Percentiles rank a stretch among this genome's conserved stretches.
phyloP scores from a whole-genome alignment of 2,329 filamentous ascomycete species.

The Aspergillus ruber region DNA sequence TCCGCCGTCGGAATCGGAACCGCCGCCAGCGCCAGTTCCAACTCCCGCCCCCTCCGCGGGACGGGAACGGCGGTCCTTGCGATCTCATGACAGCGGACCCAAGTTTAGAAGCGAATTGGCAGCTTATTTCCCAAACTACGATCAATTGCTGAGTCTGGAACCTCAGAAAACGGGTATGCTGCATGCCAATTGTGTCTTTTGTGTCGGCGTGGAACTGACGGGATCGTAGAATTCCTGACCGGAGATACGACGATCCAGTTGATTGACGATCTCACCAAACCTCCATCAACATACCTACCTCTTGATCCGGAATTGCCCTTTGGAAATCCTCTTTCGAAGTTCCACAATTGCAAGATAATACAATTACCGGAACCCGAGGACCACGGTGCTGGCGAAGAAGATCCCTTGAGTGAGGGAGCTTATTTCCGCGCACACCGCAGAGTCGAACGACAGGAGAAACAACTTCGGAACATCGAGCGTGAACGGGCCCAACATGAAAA shows the following conservation, averaged over 20 bases:
- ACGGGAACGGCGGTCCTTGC: conserved; percentile 64
- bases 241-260: conserved; percentile 67
- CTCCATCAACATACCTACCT: conserved; percentile 18
- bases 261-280: conserved; percentile 50
- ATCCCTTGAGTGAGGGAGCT: conserved; percentile 51
- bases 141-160: conserved; percentile 84
- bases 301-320: conserved; percentile 21
- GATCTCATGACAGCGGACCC: conserved; percentile 75
- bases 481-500: conserved; percentile 62
- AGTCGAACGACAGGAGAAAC: conserved; percentile 60
- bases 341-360: conserved; percentile 37
- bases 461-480: conserved; percentile 61
- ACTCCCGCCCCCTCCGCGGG: neutral
- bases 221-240: conserved; percentile 59
- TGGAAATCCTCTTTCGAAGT: conserved; percentile 30
- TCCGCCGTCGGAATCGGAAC: neutral
- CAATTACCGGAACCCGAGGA: conserved; percentile 34
- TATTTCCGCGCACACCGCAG: conserved; percentile 56
- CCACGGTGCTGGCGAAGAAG: conserved; percentile 22
- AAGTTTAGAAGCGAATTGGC: conserved; percentile 87
- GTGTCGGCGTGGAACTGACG: conserved; percentile 1
- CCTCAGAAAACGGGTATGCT: conserved; percentile 65
- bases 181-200: neutral
- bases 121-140: conserved; percentile 87
- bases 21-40: conserved; percentile 1